Evolutionary conservation across 257 asterid genomes (phyloP).

Genomic region (Thymus mandschuricus): DNA sequence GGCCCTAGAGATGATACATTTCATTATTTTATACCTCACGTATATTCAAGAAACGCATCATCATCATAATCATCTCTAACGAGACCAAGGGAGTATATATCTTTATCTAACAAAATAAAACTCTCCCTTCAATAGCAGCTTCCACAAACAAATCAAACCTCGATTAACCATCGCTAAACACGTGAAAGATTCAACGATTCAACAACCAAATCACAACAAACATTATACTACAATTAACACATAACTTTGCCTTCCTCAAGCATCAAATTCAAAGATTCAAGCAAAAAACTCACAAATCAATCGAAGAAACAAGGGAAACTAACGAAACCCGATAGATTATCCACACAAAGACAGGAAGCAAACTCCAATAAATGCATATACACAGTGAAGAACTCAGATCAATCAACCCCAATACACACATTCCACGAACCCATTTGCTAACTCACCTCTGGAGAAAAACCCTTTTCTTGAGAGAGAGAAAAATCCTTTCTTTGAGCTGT

Average conservation of each 20-base stretch:
- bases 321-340: constrained; percentile 5
- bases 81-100: too few species aligned
- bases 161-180: neutral
- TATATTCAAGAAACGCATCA: too few species aligned
- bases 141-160: neutral
- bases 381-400: constrained; percentile 22
- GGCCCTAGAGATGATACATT: too few species aligned
- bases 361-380: constrained; percentile 21
- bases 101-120: too few species aligned
- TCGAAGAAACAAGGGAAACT: neutral
- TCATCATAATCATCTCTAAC: too few species aligned
- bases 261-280: constrained; percentile 18
- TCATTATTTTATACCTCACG: too few species aligned
- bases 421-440: constrained; percentile 6
- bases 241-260: neutral
- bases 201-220: constrained; percentile 16
- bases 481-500: neutral
- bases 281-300: constrained; percentile 16
- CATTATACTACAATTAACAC: neutral
- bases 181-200: neutral
- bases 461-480: neutral
- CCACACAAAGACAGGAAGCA: neutral
- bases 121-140: constrained; percentile 22
- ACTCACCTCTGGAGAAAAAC: constrained; percentile 38
- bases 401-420: constrained; percentile 13